Percentiles rank a stretch among this genome's conserved stretches.
Conservation (phyloP, 2,329 filamentous ascomycete genomes). For the Fonsecaea erecta region DNA sequence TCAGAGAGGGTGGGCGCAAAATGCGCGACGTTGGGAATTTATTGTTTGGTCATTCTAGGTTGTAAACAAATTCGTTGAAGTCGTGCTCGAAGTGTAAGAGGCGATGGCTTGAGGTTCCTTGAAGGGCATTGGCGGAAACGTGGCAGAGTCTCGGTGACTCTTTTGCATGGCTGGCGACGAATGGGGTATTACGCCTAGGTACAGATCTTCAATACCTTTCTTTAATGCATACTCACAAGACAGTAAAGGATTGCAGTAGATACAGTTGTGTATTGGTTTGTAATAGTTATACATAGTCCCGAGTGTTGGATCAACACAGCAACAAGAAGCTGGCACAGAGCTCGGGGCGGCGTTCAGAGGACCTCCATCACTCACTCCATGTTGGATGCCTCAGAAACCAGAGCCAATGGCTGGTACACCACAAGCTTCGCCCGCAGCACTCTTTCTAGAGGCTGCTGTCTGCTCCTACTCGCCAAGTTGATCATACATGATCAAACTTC, state of each 20-base stretch:
- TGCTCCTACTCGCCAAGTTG: conserved; percentile 11
- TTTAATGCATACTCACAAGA: not conserved
- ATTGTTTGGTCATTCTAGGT: not conserved
- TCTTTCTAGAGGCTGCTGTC: not conserved
- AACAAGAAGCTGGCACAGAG: not conserved
- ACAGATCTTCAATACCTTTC: not conserved
- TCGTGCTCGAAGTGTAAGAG: not conserved
- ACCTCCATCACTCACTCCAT: not conserved
- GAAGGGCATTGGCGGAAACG: not conserved
- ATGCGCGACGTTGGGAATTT: not conserved
- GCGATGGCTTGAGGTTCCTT: not conserved
- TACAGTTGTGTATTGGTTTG: not conserved
- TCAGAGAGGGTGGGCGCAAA: not conserved
- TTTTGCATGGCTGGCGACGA: too few relatives aligned
- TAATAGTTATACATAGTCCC: not conserved
- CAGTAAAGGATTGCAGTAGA: not conserved
- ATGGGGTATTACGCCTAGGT: too few relatives aligned
- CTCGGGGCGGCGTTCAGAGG: not conserved
- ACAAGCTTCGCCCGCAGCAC: not conserved
- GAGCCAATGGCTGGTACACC: not conserved
- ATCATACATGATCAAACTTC: conserved; percentile 31
- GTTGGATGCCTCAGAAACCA: not conserved
- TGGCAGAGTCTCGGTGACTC: not conserved
- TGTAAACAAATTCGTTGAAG: not conserved
- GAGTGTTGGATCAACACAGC: not conserved